Base-by-base conservation (phyloP, 225 moss, liverwort and hornwort species). In the Sphagnum tenellum region DNA sequence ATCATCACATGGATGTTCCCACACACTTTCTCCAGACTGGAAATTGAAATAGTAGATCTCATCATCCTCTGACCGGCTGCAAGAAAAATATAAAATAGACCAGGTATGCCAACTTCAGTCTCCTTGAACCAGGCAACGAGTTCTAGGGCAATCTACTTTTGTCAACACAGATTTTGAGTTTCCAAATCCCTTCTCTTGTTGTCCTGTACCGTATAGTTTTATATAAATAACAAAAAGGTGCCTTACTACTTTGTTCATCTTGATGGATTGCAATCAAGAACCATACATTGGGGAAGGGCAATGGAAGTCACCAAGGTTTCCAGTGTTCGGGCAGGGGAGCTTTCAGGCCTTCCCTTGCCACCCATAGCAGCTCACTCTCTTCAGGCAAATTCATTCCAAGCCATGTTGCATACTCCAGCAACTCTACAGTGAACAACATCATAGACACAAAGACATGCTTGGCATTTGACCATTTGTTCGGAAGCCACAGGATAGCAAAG, bases 1-100 rank as follows among this genome's bases (percentile, higher is more conserved):
- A 68, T 74, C 78, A 69, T 90, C 89, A 72, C 89, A 87, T 51
- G 89, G 89, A 68, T 90, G 89, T 60, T 90, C 87, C 89, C 89
- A 90, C 46, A 74, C 59, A 62, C 87, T 81, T 64, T 85, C 82
- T 8, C 85, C 81, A 44, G 87, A 79, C 50, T 82, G 67, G 62
- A 81, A 85, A 57, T 90, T 87, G 75, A 82, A 87, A 66, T 90
- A 90, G 47, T 80, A 87, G 3, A 90, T 85, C 8, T 90, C 87
- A 72, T 90, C 87, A 64, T 82, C 87, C 48, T 82, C 59, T 0
- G 80, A 85, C 46, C 65, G 62, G 63, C 89, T 90, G 66, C 72
- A 82, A 10, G 11, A 46, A 10, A 56, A 55, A 8, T 12, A 12
- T 48, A 57, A 46, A 61, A 54, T n/a, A 59, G 3, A 9, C 3